Conservation (phyloP, 768 basidiomycete genomes). For the Mycena pura region DNA sequence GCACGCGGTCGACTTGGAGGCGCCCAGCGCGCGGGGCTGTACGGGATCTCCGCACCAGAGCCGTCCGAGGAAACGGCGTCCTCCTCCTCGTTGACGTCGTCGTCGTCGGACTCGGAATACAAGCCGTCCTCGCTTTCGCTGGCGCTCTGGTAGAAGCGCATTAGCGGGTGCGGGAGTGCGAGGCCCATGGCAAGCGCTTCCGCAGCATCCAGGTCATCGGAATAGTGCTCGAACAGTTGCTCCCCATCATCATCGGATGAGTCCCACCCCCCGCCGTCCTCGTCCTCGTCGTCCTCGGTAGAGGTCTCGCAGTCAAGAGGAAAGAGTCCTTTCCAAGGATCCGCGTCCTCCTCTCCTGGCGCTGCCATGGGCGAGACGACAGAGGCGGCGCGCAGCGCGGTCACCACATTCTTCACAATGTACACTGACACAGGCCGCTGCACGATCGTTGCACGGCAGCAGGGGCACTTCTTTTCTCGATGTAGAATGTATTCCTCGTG, state of each 20-base stretch:
- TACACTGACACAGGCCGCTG: slow-evolving; percentile 73
- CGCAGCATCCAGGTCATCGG: slow-evolving; percentile 40
- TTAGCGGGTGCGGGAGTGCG: background rate
- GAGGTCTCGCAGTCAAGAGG: slow-evolving; percentile 49
- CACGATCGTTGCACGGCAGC: slow-evolving; percentile 64
- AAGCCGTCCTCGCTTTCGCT: slow-evolving; percentile 25
- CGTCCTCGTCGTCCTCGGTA: slow-evolving; percentile 36
- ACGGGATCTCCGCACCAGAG: slow-evolving; percentile 37
- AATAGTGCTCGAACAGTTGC: slow-evolving; percentile 40
- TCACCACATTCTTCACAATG: slow-evolving; percentile 65
- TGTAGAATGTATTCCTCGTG: slow-evolving; percentile 54
- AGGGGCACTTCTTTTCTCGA: slow-evolving; percentile 75
- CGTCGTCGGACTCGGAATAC: slow-evolving; percentile 13
- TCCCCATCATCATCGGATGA: slow-evolving; percentile 40
- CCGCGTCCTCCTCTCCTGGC: slow-evolving; percentile 46
- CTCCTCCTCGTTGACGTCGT: slow-evolving; percentile 34
- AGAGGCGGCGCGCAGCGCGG: slow-evolving; percentile 42
- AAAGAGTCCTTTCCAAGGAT: slow-evolving; percentile 80
- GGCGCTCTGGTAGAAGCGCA: slow-evolving; percentile 15
- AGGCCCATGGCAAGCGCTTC: slow-evolving; percentile 15
- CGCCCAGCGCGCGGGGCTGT: slow-evolving; percentile 60
- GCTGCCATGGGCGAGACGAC: slow-evolving; percentile 33
- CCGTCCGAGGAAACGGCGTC: slow-evolving; percentile 29
- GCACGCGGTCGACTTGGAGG: slow-evolving; percentile 55
- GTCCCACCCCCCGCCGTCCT: slow-evolving; percentile 43